Evolutionary conservation across 768 basidiomycete species (phyloP).

Genomic region (Suillus subalutaceus): DNA sequence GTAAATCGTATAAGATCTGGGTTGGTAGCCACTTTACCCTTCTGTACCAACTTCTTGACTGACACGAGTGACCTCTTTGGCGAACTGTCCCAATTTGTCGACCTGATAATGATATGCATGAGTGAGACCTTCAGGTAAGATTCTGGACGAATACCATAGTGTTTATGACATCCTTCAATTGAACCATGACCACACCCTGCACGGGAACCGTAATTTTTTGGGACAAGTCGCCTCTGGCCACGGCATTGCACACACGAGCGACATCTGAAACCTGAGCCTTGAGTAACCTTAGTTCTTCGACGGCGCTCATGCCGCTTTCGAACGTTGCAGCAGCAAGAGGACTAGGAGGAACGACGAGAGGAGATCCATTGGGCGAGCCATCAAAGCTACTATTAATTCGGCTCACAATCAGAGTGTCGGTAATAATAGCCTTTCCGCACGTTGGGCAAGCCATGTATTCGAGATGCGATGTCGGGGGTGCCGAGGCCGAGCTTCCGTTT

Average conservation of each 20-base stretch:
- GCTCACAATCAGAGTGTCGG: constrained; percentile 44
- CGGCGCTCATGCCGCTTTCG: constrained; percentile 66
- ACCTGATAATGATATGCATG: constrained; percentile 39
- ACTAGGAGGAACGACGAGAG: constrained; percentile 56
- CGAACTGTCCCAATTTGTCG: constrained; percentile 82
- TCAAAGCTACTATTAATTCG: constrained; percentile 28
- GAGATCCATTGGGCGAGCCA: constrained; percentile 34
- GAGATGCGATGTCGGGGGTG: constrained; percentile 45
- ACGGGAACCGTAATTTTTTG: constrained; percentile 82
- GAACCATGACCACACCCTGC: constrained; percentile 78
- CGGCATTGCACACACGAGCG: constrained; percentile 79
- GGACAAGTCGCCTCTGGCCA: constrained; percentile 73
- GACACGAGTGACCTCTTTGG: constrained; percentile 87
- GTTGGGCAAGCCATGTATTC: constrained; percentile 54
- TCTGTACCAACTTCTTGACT: constrained; percentile 85
- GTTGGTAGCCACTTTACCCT: constrained; percentile 45
- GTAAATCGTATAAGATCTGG: constrained; percentile 37
- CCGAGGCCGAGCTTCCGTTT: constrained; percentile 40
- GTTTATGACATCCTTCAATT: constrained; percentile 80
- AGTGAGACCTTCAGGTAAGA: constrained; percentile 4
- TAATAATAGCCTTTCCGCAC: constrained; percentile 55
- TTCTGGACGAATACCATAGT: constrained; percentile 48
- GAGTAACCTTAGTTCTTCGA: constrained; percentile 75
- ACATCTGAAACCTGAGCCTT: constrained; percentile 87
- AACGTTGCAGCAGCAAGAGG: constrained; percentile 57